Evolutionary conservation across 2,329 filamentous ascomycete genomes (phyloP), one percentile per base, ranked within the genome.

Genomic region (Coleophoma eucalyptorum): DNA sequence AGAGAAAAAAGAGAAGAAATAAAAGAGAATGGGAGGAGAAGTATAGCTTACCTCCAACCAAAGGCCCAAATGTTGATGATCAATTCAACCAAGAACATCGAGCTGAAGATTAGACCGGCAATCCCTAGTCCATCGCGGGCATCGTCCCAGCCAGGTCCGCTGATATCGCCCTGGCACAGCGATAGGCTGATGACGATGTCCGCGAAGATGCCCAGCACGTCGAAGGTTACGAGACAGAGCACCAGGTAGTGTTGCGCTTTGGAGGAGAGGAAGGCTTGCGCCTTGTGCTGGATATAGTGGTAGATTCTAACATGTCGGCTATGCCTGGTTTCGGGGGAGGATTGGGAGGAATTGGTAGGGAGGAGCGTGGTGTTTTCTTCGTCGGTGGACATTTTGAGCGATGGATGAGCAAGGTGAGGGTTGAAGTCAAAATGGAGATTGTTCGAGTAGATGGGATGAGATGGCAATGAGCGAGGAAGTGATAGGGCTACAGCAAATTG

Each of bases 51-150:
- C 82, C 68, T 58, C 32, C 72, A 66, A 2, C 84, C 84, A 69
- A 84, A 87, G 3, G 80, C 80, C 71, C 81, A 81, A 2, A 87
- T 65, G 31, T 75, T 79, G 3, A 78, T 67, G 10, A 77, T 49
- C 64, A 89, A 66, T 67, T 89, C 86, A 1, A 76, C 58, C 71
- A 89, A 73, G 63, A 89, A 89, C 26, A 87, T 60, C 57, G 75
- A 80, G 50, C 80, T 85, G 62, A 88, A 82, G 2, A 79, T 69
- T 42, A 87, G 65, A 5, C 81, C 78, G 33, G 78, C 67, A 3
- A 74, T 68, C 12, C 75, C 75, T 38, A 88, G 67, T 0, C 63
- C 71, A 10, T 72, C 62, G 20, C 71, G 61, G 2, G 70, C 69
- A 43, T 65, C 59, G 44, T 66, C 60, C 66, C 68, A 71, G 15